Conservation (phyloP, 352 stramenopile genomes). For the Lagenidium giganteum region DNA sequence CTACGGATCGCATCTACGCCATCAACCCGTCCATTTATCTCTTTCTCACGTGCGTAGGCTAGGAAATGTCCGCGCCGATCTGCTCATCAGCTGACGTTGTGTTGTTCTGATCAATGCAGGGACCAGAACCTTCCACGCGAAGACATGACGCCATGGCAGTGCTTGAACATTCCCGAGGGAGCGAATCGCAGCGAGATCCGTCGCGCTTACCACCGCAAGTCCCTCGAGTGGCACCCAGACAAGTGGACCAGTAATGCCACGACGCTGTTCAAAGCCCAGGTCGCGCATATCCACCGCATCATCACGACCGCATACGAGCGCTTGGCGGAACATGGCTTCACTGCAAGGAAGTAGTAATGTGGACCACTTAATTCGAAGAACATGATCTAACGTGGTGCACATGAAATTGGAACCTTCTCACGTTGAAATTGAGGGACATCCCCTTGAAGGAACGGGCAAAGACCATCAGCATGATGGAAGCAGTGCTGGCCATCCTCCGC, state of each 20-base stretch:
- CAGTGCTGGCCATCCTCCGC: constrained; percentile 64
- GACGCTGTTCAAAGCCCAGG: too few relatives aligned
- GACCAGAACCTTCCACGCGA: constrained; percentile 27
- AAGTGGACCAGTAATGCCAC: constrained; percentile 29
- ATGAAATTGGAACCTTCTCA: too few relatives aligned
- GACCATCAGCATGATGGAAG: constrained; percentile 36
- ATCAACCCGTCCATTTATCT: constrained; percentile 36
- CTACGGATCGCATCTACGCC: constrained; percentile 23
- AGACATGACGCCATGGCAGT: constrained; percentile 40
- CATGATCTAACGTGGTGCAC: constrained; percentile 12
- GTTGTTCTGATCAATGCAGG: too few relatives aligned
- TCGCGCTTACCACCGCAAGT: constrained; percentile 47
- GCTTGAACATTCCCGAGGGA: constrained; percentile 33
- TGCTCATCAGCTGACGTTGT: background rate
- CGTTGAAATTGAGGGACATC: too few relatives aligned
- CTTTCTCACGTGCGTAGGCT: constrained; percentile 47
- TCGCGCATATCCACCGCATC: too few relatives aligned
- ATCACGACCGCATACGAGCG: too few relatives aligned
- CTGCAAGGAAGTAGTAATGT: background rate
- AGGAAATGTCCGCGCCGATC: background rate
- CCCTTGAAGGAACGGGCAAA: constrained; percentile 1
- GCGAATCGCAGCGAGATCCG: constrained; percentile 42
- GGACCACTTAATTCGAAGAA: too few relatives aligned
- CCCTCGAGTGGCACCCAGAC: constrained; percentile 69
- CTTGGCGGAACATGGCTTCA: too few relatives aligned